Evolutionary conservation across 176 grass and related monocot species (phyloP).

Genomic region (Musa troglodytarum): DNA sequence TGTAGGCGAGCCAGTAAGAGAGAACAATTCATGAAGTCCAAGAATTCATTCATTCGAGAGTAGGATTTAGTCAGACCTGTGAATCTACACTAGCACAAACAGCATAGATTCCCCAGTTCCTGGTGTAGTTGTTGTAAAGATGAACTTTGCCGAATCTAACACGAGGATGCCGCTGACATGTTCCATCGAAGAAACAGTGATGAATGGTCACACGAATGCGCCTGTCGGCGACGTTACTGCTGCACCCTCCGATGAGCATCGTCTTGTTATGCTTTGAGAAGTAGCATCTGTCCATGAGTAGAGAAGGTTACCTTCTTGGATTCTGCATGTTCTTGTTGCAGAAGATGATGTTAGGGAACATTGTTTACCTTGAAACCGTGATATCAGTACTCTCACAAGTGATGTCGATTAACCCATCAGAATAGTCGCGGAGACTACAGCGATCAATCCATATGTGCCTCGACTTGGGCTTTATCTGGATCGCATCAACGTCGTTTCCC

Average conservation of each 20-base stretch:
- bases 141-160: constrained; percentile 85
- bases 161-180: constrained; percentile 69
- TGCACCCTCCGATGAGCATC: constrained; percentile 52
- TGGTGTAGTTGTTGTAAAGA: constrained; percentile 80
- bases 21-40: neutral
- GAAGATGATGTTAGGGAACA: neutral
- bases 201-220: constrained; percentile 65
- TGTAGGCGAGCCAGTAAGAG: constrained; percentile 3
- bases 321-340: too few species aligned
- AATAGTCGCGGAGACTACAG: constrained; percentile 51
- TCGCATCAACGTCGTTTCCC: constrained; percentile 71
- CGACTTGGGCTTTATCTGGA: constrained; percentile 72
- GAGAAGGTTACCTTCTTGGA: too few species aligned
- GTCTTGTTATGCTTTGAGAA: constrained; percentile 77
- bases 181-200: constrained; percentile 91
- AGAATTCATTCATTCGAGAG: neutral
- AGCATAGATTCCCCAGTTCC: constrained; percentile 75
- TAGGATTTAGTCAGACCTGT: constrained; percentile 29
- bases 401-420: constrained; percentile 71
- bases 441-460: constrained; percentile 87
- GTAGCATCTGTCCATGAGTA: constrained; percentile 29
- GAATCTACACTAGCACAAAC: constrained; percentile 76
- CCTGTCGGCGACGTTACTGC: constrained; percentile 39
- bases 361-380: constrained; percentile 48
- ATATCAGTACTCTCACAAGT: constrained; percentile 71